Evolutionary conservation across 805 yeast genomes (phyloP).

Genomic region (Priceomyces castillae): DNA sequence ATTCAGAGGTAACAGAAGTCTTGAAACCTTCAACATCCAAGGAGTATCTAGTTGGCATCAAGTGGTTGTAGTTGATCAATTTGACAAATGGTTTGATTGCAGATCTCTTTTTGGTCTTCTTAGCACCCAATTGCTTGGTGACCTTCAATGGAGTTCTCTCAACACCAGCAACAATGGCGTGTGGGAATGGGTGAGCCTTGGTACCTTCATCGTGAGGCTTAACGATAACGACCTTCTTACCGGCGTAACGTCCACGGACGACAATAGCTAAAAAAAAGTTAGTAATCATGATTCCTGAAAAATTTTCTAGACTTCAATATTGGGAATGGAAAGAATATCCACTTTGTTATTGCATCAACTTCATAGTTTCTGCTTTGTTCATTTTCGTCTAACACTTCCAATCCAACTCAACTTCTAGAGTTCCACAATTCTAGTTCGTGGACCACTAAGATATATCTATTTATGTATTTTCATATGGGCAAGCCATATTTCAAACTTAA

Average conservation of each 20-base stretch:
- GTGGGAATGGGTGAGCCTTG: conserved; percentile 98
- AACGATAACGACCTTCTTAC: conserved; percentile 99
- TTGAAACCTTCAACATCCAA: conserved; percentile 96
- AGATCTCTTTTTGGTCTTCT: conserved; percentile 96
- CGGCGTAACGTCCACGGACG: conserved; percentile 99
- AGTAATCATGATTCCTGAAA: conserved; percentile 19
- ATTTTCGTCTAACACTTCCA: too few relatives aligned
- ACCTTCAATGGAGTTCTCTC: conserved; percentile 98
- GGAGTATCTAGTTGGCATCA: conserved; percentile 99
- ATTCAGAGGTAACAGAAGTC: conserved; percentile 85
- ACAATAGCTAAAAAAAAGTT: conserved; percentile 73
- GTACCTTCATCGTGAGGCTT: conserved; percentile 99
- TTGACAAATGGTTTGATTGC: conserved; percentile 99
- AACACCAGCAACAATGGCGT: conserved; percentile 98
- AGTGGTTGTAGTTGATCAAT: conserved; percentile 99
- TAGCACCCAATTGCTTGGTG: conserved; percentile 89
- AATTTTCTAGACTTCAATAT: too few relatives aligned
- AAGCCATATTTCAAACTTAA: too few relatives aligned
- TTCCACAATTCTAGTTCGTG: too few relatives aligned
- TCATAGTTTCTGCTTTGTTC: too few relatives aligned
- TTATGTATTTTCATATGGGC: too few relatives aligned
- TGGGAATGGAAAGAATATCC: too few relatives aligned
- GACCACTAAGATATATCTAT: too few relatives aligned
- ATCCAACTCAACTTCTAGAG: too few relatives aligned
- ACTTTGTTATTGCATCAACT: too few relatives aligned